Conservation (phyloP, 2,329 filamentous ascomycete genomes). For the Beauveria caledonica region DNA sequence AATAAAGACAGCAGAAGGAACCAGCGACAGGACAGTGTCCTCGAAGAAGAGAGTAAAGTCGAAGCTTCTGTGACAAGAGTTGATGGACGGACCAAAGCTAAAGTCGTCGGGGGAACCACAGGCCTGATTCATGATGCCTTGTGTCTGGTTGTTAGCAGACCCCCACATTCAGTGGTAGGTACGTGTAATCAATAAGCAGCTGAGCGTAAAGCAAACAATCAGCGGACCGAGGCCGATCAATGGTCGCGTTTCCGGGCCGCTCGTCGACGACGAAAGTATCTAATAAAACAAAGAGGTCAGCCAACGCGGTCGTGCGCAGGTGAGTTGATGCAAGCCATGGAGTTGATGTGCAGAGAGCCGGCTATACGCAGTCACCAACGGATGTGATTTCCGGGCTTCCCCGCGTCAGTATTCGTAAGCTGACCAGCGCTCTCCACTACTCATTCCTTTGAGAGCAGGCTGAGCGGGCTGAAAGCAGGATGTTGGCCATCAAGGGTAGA, state of each 20-base stretch:
- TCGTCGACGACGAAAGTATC: not conserved
- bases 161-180: not conserved
- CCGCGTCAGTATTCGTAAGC: not conserved
- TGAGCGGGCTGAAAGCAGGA: too few relatives aligned
- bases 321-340: not conserved
- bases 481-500: too few relatives aligned
- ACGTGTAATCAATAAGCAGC: not conserved
- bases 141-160: not conserved
- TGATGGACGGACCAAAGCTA: not conserved
- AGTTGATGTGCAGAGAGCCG: not conserved
- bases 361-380: not conserved
- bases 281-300: not conserved
- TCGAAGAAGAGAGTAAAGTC: not conserved
- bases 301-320: not conserved
- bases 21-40: not conserved
- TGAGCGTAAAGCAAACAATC: not conserved
- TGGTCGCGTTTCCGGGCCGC: not conserved
- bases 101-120: not conserved
- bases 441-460: too few relatives aligned
- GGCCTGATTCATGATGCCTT: not conserved
- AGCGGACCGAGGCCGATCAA: not conserved
- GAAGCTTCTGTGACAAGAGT: not conserved
- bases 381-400: not conserved
- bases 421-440: not conserved
- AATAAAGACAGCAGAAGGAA: not conserved